Evolutionary conservation across 2,329 filamentous ascomycete genomes (phyloP).

Genomic region (Uncinocarpus reesii): DNA sequence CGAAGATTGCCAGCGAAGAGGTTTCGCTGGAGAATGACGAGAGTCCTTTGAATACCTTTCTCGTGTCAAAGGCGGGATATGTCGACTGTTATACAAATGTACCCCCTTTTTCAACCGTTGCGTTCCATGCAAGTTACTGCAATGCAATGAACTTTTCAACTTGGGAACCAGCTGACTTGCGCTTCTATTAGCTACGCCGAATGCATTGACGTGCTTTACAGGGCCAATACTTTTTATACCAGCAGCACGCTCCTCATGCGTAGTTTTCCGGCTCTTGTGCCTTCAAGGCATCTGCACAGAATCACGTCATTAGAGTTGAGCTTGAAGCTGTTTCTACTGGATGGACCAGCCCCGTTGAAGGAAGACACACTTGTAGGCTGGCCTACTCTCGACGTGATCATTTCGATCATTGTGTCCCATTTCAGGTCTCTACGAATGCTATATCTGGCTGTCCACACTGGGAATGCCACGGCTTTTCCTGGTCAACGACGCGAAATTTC

Average conservation of each 20-base stretch:
- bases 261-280: conserved; percentile 6
- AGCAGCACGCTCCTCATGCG: conserved; percentile 9
- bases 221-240: conserved; percentile 19
- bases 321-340: conserved; percentile 4
- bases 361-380: conserved; percentile 1
- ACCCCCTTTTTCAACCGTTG: background rate
- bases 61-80: too few relatives aligned
- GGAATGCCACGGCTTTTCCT: conserved; percentile 4
- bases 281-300: background rate
- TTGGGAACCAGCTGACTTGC: background rate
- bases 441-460: conserved; percentile 4
- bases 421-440: background rate
- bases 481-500: conserved; percentile 1
- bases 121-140: background rate
- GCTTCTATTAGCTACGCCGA: conserved; percentile 16
- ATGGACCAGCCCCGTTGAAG: conserved; percentile 1
- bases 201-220: conserved; percentile 25
- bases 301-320: conserved; percentile 5
- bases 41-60: too few relatives aligned
- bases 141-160: background rate
- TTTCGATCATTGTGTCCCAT: background rate
- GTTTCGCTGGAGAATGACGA: too few relatives aligned
- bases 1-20: too few relatives aligned
- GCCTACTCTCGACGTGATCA: conserved; percentile 2
- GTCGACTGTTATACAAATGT: too few relatives aligned